Conservation (phyloP, 2,329 filamentous ascomycete genomes). For the Verticillium klebahnii region DNA sequence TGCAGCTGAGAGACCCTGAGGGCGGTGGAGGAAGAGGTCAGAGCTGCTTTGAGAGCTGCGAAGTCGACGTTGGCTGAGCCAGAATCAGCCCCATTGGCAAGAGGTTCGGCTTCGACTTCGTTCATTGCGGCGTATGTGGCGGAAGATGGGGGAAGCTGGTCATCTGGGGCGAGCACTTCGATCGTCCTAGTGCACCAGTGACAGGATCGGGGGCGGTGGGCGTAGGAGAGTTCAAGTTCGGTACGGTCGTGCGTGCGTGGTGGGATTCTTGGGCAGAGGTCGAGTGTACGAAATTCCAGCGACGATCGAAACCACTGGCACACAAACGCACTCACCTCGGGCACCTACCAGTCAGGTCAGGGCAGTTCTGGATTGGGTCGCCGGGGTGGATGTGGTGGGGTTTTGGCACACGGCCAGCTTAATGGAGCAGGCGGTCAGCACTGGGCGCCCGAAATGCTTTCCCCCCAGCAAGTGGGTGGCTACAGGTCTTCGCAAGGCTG, state of each 20-base stretch:
- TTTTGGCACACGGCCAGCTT: background rate
- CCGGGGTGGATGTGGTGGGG: background rate
- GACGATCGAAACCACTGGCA: background rate
- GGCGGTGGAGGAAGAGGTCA: slow-evolving; percentile 59
- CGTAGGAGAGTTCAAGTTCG: background rate
- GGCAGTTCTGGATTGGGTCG: background rate
- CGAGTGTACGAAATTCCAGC: background rate
- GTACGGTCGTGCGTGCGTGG: background rate
- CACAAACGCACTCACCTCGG: background rate
- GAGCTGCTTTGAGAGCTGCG: slow-evolving; percentile 39
- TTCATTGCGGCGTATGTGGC: slow-evolving; percentile 10
- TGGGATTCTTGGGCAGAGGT: background rate
- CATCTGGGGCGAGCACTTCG: background rate
- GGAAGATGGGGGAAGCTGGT: slow-evolving; percentile 15
- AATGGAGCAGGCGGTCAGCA: background rate
- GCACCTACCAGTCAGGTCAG: background rate
- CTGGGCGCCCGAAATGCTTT: background rate
- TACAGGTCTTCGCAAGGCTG: background rate
- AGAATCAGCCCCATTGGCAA: slow-evolving; percentile 26
- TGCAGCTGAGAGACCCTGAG: slow-evolving; percentile 51
- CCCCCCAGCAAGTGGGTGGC: background rate
- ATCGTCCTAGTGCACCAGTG: background rate
- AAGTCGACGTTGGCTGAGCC: slow-evolving; percentile 43
- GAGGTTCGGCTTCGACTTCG: slow-evolving; percentile 41
- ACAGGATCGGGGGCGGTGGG: background rate